phyloP scores from a whole-genome alignment of 768 basidiomycete species.

The Kwoniella shandongensis region DNA sequence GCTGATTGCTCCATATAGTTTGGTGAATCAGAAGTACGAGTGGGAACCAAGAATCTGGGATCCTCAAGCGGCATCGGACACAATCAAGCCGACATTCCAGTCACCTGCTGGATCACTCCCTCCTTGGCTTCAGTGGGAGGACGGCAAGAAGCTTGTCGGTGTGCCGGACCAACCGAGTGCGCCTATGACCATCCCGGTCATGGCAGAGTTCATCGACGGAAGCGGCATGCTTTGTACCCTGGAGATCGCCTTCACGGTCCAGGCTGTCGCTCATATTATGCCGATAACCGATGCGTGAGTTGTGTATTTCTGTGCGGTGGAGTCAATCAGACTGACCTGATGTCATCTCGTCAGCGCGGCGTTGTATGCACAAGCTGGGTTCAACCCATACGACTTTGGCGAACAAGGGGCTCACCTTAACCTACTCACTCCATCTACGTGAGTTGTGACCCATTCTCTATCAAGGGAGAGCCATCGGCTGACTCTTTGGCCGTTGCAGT shows the following conservation, averaged over 20 bases:
- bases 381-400: slow-evolving; percentile 14
- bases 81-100: slow-evolving; percentile 72
- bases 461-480: slow-evolving; percentile 4
- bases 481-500: neutral
- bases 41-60: slow-evolving; percentile 97
- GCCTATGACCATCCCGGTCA: slow-evolving; percentile 70
- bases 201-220: slow-evolving; percentile 59
- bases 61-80: slow-evolving; percentile 82
- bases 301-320: neutral
- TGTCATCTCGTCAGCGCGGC: neutral
- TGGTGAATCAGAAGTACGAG: slow-evolving; percentile 65
- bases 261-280: slow-evolving; percentile 20
- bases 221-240: slow-evolving; percentile 18
- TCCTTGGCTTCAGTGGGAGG: slow-evolving; percentile 84
- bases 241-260: slow-evolving; percentile 22
- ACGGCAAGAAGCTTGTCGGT: slow-evolving; percentile 67
- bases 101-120: slow-evolving; percentile 71
- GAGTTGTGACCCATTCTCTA: slow-evolving; percentile 1
- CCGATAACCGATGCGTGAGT: slow-evolving; percentile 18
- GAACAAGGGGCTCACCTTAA: slow-evolving; percentile 6
- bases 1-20: slow-evolving; percentile 2
- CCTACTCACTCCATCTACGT: neutral
- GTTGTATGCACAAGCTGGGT: slow-evolving; percentile 21
- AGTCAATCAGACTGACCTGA: neutral
- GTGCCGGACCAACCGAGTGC: slow-evolving; percentile 74